A percentile compares a stretch with the other conserved stretches of the same genome.
These are phyloP conservation scores for Penicillium sp. DNA, from an alignment of 2,329 filamentous ascomycete species.

Conservation along the genomic window DNA sequence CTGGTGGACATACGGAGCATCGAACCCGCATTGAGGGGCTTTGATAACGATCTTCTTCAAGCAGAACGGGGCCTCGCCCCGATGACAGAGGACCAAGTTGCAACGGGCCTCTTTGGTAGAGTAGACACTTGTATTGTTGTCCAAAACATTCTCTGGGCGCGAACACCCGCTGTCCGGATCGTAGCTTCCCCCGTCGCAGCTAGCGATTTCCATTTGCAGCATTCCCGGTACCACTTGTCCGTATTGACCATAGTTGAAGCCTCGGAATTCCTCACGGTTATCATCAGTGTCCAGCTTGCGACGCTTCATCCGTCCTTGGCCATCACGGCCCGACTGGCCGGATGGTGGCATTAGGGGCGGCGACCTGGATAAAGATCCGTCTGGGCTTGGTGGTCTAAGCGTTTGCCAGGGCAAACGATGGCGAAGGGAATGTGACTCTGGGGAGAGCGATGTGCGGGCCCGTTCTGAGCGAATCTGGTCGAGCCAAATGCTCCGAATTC, in stretches of 20 bases:
- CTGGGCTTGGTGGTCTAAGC: conserved; percentile 16
- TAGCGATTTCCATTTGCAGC: conserved; percentile 76
- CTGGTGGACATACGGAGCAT: conserved; percentile 62
- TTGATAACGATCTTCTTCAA: conserved; percentile 81
- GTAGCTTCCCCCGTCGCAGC: conserved; percentile 71
- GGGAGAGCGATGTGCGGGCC: conserved; percentile 7
- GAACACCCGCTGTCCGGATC: conserved; percentile 49
- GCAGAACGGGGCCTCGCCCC: conserved; percentile 69
- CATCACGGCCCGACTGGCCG: conserved; percentile 17
- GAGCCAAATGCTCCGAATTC: conserved; percentile 10
- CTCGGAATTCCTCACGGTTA: conserved; percentile 38
- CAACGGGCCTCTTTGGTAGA: conserved; percentile 81
- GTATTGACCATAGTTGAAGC: conserved; percentile 72
- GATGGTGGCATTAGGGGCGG: conserved; percentile 24
- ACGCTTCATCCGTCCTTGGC: conserved; percentile 53
- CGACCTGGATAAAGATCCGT: conserved; percentile 14
- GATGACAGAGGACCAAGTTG: conserved; percentile 76
- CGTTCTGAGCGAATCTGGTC: conserved; percentile 12
- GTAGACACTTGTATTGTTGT: conserved; percentile 74
- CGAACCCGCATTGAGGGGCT: conserved; percentile 70
- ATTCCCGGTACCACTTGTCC: conserved; percentile 78
- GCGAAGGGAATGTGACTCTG: conserved; percentile 5
- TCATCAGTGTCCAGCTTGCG: conserved; percentile 62
- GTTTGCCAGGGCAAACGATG: conserved; percentile 10
- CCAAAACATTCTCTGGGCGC: conserved; percentile 70